Base-by-base conservation (phyloP, 345 rosid species). In the Populus alba region DNA sequence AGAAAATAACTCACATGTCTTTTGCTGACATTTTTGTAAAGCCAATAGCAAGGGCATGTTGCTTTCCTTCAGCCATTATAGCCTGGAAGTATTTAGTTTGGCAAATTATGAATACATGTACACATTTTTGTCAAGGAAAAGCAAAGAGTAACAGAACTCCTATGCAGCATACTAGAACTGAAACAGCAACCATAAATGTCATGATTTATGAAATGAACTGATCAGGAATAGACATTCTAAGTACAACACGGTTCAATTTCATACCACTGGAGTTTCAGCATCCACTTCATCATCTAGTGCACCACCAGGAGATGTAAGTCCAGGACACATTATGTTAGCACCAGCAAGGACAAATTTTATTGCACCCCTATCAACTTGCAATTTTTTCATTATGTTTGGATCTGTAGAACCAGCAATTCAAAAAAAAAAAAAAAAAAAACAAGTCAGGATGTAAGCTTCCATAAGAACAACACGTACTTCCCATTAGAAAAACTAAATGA, bases 251-350 rank as follows among this genome's bases (percentile, higher is more conserved):
- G 33, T 22, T 45, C 25, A 71, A 61, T 68, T 2, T 70, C 85
- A 69, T 92, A 92, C 99, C 93, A 97, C 99, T 23, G 98, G 99
- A 59, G 91, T 92, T 84, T 97, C 98, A 59, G 94, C 87, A 7
- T 86, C 96, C 33, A 97, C 98, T 90, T 91, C 92, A 31, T 91
- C 96, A 83, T 97, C 98, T 85, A 97, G 81, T 83, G 81, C 92
- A 69, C 99, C 99, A 66, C 98, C 98, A 3, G 96, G 98, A 78
- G 99, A 97, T 43, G 98, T 94, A 68, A 94, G 99, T 81, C 99
- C 99, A 86, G 98, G 98, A 71, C 99, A 94, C 98, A 94, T 97
- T 81, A 97, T 94, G 88, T 97, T 97, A 81, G 98, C 99, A 81
- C 99, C 98, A 84, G 99, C 81, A 76, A 97, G 91, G 41, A 97